Base-by-base conservation (phyloP, 2,329 filamentous ascomycete species). In the Colletotrichum ledebouriae region DNA sequence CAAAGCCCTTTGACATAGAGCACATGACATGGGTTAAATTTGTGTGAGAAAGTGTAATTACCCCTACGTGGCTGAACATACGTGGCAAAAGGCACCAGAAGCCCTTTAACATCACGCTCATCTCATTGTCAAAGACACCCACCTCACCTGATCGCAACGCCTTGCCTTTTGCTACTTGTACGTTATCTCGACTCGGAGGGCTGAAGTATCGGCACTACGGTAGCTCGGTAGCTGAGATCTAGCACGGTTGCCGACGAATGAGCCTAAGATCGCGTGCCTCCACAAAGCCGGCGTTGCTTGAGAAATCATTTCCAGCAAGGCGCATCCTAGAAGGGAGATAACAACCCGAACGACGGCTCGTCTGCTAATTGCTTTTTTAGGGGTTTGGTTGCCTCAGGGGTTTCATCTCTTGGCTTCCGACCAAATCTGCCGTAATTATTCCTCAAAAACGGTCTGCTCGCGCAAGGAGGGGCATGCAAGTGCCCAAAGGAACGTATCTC, bases 391-490 rank as follows among this genome's bases (percentile, higher is more conserved):
- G 33, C 37, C 50, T 59, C 34, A 67, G 46, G 37, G 52, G 39
- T 20, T 11, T 29, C 20, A 41, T 56, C 42, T 15, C 13, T 37
- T 41, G 34, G 29, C 37, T 64, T 59, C 47, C 46, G 53, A 39
- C 46, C n/a, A 60, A 42, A 53, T 44, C 52, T 47, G 49, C 20
- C 46, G n/a, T 41, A 59, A 65, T 68, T 12, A 59, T 59, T 59
- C 47, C 55, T 47, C 33, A 42, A 65, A 53, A 53, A 11, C 60
- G 53, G 61, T 60, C 47, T 33, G 22, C 33, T 39, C 53, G 41
- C 44, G 22, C 61, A 65, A 60, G 65, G 47, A 60, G 65, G 47
- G 25, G 37, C 20, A n/a, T 41, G 22, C 22, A 22, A 22, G 22
- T 22, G 22, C 49, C 41, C n/a, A 63, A 15, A 46, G 10, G 29